These are phyloP conservation scores for Aegilops umbellulata DNA, from an alignment of 176 grass and related monocot species.

Conservation along the genomic window DNA sequence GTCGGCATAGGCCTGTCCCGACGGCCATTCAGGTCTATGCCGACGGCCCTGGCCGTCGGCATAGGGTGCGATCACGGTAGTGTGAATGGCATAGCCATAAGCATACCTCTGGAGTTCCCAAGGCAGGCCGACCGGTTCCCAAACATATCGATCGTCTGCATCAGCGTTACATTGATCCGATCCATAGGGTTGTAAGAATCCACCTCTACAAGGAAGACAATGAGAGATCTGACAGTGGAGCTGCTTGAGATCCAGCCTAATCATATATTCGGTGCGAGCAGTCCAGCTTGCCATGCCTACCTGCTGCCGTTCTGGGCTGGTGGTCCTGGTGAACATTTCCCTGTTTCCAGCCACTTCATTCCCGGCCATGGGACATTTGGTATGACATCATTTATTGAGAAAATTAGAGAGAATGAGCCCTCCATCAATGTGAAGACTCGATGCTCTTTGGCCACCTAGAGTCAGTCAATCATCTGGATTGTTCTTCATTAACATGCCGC, in stretches of 20 bases:
- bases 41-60: too few species aligned
- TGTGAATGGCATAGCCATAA: background rate
- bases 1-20: too few species aligned
- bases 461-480: background rate
- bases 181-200: too few species aligned
- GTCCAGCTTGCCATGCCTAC: background rate
- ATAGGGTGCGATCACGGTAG: too few species aligned
- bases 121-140: too few species aligned
- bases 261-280: background rate
- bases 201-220: background rate
- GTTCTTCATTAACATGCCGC: background rate
- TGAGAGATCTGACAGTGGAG: background rate
- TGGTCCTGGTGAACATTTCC: conserved; percentile 36
- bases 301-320: background rate
- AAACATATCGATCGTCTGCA: too few species aligned
- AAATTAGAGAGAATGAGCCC: conserved; percentile 24
- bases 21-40: too few species aligned
- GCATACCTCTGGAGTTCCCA: background rate
- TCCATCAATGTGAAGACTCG: conserved; percentile 13
- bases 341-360: conserved; percentile 34
- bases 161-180: too few species aligned
- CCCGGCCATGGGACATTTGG: conserved; percentile 14
- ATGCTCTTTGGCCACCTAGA: conserved; percentile 25
- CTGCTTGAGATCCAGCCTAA: background rate
- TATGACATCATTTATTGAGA: conserved; percentile 24